phyloP scores from a whole-genome alignment of 345 rosid species.

The Linum tenue region DNA sequence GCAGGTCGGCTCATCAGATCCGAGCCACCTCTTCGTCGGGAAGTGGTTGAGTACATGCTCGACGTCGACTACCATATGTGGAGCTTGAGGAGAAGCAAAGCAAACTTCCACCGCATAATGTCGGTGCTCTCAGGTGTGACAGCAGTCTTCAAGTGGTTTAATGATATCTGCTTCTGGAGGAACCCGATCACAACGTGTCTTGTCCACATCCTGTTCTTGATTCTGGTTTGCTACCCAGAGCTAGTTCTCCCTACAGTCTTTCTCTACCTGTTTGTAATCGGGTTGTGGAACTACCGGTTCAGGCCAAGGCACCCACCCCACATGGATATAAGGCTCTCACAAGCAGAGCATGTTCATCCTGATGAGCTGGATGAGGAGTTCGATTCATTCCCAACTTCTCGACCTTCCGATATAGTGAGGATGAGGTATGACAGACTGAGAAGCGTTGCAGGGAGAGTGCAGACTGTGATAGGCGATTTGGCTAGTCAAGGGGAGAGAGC shows the following conservation, averaged over 20 bases:
- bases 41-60: slow-evolving; percentile 24
- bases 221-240: slow-evolving; percentile 28
- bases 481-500: slow-evolving; percentile 29
- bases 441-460: slow-evolving; percentile 22
- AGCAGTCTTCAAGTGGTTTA: slow-evolving; percentile 22
- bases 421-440: slow-evolving; percentile 28
- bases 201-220: slow-evolving; percentile 22
- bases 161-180: slow-evolving; percentile 27
- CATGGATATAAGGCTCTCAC: slow-evolving; percentile 22
- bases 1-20: slow-evolving; percentile 21
- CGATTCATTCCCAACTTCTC: slow-evolving; percentile 16
- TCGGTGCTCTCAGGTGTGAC: slow-evolving; percentile 15
- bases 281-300: slow-evolving; percentile 29
- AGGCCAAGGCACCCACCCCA: slow-evolving; percentile 25
- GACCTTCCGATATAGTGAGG: slow-evolving; percentile 17
- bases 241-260: slow-evolving; percentile 22
- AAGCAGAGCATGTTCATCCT: slow-evolving; percentile 15
- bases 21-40: slow-evolving; percentile 26
- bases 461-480: slow-evolving; percentile 23
- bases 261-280: slow-evolving; percentile 23
- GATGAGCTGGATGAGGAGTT: slow-evolving; percentile 30
- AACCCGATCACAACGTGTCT: slow-evolving; percentile 24
- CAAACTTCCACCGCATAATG: slow-evolving; percentile 25
- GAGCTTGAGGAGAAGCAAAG: slow-evolving; percentile 28
- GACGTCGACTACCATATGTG: slow-evolving; percentile 24